Evolutionary conservation across 805 yeast species (phyloP).

Genomic region (Cyberlindnera suaveolens): DNA sequence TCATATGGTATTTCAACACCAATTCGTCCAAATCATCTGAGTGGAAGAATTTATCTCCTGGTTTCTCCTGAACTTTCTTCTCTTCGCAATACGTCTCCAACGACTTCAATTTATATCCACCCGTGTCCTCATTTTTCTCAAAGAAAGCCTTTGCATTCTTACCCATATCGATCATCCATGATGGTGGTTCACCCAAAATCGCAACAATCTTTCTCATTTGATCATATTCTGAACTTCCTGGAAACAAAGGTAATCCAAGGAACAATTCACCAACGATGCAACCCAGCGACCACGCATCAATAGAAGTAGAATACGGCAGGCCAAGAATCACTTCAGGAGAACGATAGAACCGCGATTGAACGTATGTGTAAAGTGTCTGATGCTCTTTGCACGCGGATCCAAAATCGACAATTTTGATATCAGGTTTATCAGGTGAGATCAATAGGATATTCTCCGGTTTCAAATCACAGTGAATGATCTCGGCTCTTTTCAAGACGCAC

Average conservation of each 20-base stretch:
- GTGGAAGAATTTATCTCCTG: slow-evolving; percentile 80
- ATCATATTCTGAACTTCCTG: slow-evolving; percentile 91
- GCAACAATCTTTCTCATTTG: slow-evolving; percentile 78
- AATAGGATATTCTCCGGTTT: slow-evolving; percentile 93
- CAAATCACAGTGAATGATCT: slow-evolving; percentile 90
- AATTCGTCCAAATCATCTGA: slow-evolving; percentile 63
- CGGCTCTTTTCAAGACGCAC: slow-evolving; percentile 71
- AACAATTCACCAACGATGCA: slow-evolving; percentile 88
- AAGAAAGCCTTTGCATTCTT: slow-evolving; percentile 65
- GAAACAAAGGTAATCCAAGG: slow-evolving; percentile 87
- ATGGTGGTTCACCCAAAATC: slow-evolving; percentile 82
- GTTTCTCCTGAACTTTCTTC: slow-evolving; percentile 56
- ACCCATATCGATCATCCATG: slow-evolving; percentile 97
- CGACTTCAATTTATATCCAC: slow-evolving; percentile 24
- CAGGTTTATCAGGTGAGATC: slow-evolving; percentile 58
- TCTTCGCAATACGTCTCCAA: slow-evolving; percentile 45
- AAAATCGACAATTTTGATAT: slow-evolving; percentile 89
- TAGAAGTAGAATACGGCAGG: slow-evolving; percentile 83
- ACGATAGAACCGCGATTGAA: slow-evolving; percentile 88
- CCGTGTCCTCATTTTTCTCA: slow-evolving; percentile 23
- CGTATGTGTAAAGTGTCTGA: slow-evolving; percentile 83
- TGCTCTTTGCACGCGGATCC: slow-evolving; percentile 93
- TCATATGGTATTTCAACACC: slow-evolving; percentile 66
- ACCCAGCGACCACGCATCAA: slow-evolving; percentile 97
- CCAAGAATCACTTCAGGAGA: slow-evolving; percentile 94